Evolutionary conservation across 1,284 basidiomycete species (phyloP).

Genomic region (Ustilago bromivora): DNA sequence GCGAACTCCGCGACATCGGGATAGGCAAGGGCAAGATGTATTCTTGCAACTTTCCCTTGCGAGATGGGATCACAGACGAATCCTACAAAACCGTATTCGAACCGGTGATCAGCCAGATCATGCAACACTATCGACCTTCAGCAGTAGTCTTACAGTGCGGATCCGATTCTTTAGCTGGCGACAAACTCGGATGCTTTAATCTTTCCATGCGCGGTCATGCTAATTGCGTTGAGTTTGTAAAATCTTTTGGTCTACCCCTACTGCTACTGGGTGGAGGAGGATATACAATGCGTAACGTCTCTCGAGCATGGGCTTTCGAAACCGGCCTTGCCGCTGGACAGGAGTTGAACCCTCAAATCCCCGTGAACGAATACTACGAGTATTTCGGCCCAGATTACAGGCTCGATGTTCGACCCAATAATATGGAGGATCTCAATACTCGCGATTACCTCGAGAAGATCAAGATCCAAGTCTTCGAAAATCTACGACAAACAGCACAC

Average conservation of each 20-base stretch:
- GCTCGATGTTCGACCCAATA: slow-evolving; percentile 94
- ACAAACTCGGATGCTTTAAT: slow-evolving; percentile 96
- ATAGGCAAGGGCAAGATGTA: slow-evolving; percentile 81
- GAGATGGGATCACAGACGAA: slow-evolving; percentile 96
- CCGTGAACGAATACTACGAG: slow-evolving; percentile 79
- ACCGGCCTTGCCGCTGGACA: slow-evolving; percentile 96
- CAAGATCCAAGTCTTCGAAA: slow-evolving; percentile 88
- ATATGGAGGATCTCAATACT: slow-evolving; percentile 95
- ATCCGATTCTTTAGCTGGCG: slow-evolving; percentile 96
- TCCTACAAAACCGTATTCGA: slow-evolving; percentile 95
- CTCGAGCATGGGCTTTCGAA: slow-evolving; percentile 96
- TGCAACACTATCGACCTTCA: slow-evolving; percentile 94
- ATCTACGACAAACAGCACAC: slow-evolving; percentile 60
- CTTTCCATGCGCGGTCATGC: slow-evolving; percentile 98
- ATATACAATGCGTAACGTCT: slow-evolving; percentile 98
- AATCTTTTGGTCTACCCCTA: slow-evolving; percentile 92
- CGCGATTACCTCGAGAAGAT: slow-evolving; percentile 92
- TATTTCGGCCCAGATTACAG: slow-evolving; percentile 99
- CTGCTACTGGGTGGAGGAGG: slow-evolving; percentile 95
- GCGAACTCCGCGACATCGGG: slow-evolving; percentile 93
- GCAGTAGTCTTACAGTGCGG: slow-evolving; percentile 98
- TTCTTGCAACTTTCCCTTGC: slow-evolving; percentile 91
- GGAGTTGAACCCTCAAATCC: slow-evolving; percentile 79
- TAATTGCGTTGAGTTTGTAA: slow-evolving; percentile 96
- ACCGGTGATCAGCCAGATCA: slow-evolving; percentile 92